Base-by-base conservation (phyloP, 192 early-diverging fungal species). In the Piromyces finnis region DNA sequence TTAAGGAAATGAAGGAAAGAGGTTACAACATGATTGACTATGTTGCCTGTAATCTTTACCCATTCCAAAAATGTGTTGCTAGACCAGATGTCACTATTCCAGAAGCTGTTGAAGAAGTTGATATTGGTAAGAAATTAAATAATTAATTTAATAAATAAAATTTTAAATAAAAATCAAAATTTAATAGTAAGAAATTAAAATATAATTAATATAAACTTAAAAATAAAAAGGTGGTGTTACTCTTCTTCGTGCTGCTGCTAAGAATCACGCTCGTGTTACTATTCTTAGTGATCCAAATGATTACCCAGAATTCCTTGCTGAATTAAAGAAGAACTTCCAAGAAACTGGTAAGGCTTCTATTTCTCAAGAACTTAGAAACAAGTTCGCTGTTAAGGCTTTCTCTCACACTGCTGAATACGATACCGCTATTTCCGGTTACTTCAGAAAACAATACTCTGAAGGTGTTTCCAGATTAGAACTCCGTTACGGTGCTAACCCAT, bases 21-120 rank as follows among this genome's bases (percentile, higher is more conserved):
- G 86, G 91, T n/a, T 97, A 97, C 82, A 86, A 93, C 82, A 94
- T 94, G 90, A 95, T 99, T 82, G 95, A 95, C 83, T 92, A 92
- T 84, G 96, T 99, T 78, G 92, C 96, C 26, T 98, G 97, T 90
- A 99, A 99, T 89, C 88, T 99, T 83, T 98, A 99, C 83, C 97
- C 97, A 78, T 99, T 99, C 90, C 92, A 96, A 86, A 90, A 96
- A 86, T 97, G 96, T 26, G 88, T 98, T 79, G 92, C 94, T 30
- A 94, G 94, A 84, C 88, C 86, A 29, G 93, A 90, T 30, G 95
- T 98, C 29, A 97, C 96, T 30, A 92, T 98, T 81, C 86, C 95
- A 30, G 90, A 97, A 83, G 96, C 96, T 59, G 96, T 99, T 78
- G 97, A 99, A 85, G 97, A 99, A 85, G 92, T 99, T 83, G 97